A percentile compares a stretch with the other conserved stretches of the same genome.
Conservation (phyloP, 768 basidiomycete species). For the Russula earlei region DNA sequence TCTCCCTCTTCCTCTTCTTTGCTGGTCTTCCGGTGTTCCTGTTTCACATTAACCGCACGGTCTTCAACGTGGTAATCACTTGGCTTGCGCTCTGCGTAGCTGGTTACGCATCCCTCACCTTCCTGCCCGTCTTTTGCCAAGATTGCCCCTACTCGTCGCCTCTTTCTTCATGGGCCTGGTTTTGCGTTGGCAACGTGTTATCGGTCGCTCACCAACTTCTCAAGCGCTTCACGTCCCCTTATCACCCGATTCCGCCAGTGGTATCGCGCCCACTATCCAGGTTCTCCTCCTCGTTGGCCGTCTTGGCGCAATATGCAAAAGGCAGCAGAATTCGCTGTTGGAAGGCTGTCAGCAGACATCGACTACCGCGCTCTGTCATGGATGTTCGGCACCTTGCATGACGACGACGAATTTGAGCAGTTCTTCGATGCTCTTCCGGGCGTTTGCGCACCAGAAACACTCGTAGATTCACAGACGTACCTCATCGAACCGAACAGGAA, state of each 20-base stretch:
- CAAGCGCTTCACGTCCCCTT: too few species aligned
- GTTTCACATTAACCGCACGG: background rate
- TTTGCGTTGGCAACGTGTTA: too few species aligned
- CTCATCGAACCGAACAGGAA: background rate
- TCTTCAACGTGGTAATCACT: background rate
- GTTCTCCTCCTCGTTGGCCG: too few species aligned
- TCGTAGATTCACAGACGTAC: background rate
- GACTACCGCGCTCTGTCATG: background rate
- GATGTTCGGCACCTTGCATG: background rate
- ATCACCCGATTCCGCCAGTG: too few species aligned
- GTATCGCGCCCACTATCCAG: too few species aligned
- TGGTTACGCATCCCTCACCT: background rate
- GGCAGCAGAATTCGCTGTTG: too few species aligned
- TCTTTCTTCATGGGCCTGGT: background rate
- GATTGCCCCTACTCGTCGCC: background rate
- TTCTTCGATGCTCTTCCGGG: slow-evolving; percentile 7
- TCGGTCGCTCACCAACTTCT: too few species aligned
- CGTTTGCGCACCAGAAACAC: background rate
- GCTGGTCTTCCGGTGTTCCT: background rate
- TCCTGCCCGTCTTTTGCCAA: background rate
- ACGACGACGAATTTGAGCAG: slow-evolving; percentile 2
- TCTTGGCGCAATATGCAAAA: too few species aligned
- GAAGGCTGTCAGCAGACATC: background rate
- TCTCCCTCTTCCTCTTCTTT: too few species aligned
- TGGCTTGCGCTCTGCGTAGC: background rate